Percentiles rank a stretch among this genome's conserved stretches.
Conservation (phyloP, 805 yeast genomes). For the Candida stauntonica region DNA sequence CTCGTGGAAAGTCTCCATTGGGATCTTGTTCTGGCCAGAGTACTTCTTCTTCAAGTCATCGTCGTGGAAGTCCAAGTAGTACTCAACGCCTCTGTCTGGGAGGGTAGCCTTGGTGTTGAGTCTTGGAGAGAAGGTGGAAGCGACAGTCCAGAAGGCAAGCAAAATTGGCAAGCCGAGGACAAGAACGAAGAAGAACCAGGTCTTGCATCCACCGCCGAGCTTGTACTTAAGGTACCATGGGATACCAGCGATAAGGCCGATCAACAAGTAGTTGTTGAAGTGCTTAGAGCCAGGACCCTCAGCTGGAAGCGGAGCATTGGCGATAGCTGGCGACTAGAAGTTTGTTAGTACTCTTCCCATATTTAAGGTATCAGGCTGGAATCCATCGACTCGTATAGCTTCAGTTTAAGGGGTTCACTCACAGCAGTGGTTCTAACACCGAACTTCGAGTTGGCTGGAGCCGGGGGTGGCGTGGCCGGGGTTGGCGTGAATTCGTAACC, state of each 20-base stretch:
- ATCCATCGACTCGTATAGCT: too few species aligned
- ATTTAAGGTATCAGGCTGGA: too few species aligned
- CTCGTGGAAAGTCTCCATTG: conserved; percentile 91
- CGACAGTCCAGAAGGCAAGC: conserved; percentile 77
- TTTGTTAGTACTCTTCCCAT: conserved; percentile 6
- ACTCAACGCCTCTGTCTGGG: conserved; percentile 74
- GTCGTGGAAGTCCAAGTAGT: conserved; percentile 79
- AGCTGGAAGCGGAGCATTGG: conserved; percentile 84
- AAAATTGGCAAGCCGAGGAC: conserved; percentile 64
- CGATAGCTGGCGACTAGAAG: conserved; percentile 57
- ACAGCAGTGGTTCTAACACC: conserved; percentile 38
- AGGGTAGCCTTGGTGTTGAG: conserved; percentile 69
- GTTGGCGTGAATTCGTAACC: conserved; percentile 55
- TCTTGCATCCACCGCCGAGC: conserved; percentile 65
- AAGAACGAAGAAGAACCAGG: conserved; percentile 57
- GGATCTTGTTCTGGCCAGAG: conserved; percentile 71
- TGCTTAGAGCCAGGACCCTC: conserved; percentile 85
- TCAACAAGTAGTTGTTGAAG: conserved; percentile 58
- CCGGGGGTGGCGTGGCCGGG: conserved; percentile 45
- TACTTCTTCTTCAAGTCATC: conserved; percentile 63
- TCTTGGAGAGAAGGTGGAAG: conserved; percentile 76
- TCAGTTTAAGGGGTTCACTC: conserved; percentile 7
- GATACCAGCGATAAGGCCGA: conserved; percentile 45
- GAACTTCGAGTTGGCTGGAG: conserved; percentile 37
- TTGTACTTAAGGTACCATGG: conserved; percentile 63